phyloP scores from a whole-genome alignment of 1,284 basidiomycete genomes.

The Pholiota adiposa region DNA sequence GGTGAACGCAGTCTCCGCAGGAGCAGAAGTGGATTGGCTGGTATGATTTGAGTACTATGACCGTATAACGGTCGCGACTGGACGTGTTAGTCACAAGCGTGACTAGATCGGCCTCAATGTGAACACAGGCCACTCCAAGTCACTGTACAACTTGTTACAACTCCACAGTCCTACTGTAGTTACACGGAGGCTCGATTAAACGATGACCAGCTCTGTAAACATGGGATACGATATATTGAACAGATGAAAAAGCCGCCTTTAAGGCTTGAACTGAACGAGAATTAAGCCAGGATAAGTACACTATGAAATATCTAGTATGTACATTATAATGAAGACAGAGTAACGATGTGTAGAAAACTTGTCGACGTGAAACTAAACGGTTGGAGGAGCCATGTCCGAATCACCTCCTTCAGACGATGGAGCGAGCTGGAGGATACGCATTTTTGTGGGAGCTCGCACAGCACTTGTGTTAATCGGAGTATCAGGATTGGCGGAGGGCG shows the following conservation, averaged over 20 bases:
- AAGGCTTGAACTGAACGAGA: background rate
- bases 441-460: slow-evolving; percentile 57
- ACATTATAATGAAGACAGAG: background rate
- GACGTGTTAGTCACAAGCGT: slow-evolving; percentile 3
- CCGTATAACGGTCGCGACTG: background rate
- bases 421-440: slow-evolving; percentile 55
- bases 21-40: background rate
- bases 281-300: background rate
- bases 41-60: background rate
- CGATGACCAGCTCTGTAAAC: too few species aligned
- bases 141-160: too few species aligned
- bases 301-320: background rate
- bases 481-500: slow-evolving; percentile 48
- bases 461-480: slow-evolving; percentile 28
- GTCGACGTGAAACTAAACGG: slow-evolving; percentile 10
- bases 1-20: background rate
- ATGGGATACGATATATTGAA: too few species aligned
- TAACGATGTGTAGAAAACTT: background rate
- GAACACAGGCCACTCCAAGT: too few species aligned
- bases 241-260: background rate
- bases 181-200: too few species aligned
- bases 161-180: too few species aligned
- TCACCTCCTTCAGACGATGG: slow-evolving; percentile 49
- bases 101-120: background rate
- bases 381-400: slow-evolving; percentile 38